phyloP scores from a whole-genome alignment of 306 rosid genomes.

The Fragaria iinumae region DNA sequence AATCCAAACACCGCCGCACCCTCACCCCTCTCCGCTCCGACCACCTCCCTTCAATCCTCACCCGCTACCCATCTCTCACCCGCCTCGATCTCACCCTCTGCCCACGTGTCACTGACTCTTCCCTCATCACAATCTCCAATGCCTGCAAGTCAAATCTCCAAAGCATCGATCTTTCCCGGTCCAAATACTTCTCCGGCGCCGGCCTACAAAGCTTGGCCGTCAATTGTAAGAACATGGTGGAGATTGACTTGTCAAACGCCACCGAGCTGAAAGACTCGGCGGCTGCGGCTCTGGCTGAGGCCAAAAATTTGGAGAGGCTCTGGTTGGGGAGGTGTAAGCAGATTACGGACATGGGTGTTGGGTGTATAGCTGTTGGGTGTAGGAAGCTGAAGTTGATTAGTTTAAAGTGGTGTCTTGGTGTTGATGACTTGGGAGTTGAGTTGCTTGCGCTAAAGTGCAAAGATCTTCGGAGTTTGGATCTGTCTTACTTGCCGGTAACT shows the following conservation, averaged over 20 bases:
- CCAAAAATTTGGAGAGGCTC: slow-evolving; percentile 65
- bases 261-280: slow-evolving; percentile 68
- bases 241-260: slow-evolving; percentile 77
- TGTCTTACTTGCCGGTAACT: slow-evolving; percentile 78
- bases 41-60: slow-evolving; percentile 43
- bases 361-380: slow-evolving; percentile 92
- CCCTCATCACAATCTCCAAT: slow-evolving; percentile 39
- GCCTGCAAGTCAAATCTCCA: slow-evolving; percentile 44
- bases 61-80: slow-evolving; percentile 43
- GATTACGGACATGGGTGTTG: slow-evolving; percentile 87
- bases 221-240: slow-evolving; percentile 54
- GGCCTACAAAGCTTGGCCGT: slow-evolving; percentile 50
- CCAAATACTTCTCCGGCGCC: slow-evolving; percentile 52
- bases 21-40: slow-evolving; percentile 68
- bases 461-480: slow-evolving; percentile 67
- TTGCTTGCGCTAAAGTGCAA: slow-evolving; percentile 82
- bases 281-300: slow-evolving; percentile 65
- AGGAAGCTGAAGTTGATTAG: slow-evolving; percentile 58
- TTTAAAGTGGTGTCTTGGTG: slow-evolving; percentile 84
- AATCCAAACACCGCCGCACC: slow-evolving; percentile 67
- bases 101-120: slow-evolving; percentile 49
- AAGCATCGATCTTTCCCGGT: slow-evolving; percentile 68
- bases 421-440: slow-evolving; percentile 81
- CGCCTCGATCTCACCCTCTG: slow-evolving; percentile 68
- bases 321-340: slow-evolving; percentile 74